Conservation (phyloP, 2,329 filamentous ascomycete species). For the Fusarium virguliforme region DNA sequence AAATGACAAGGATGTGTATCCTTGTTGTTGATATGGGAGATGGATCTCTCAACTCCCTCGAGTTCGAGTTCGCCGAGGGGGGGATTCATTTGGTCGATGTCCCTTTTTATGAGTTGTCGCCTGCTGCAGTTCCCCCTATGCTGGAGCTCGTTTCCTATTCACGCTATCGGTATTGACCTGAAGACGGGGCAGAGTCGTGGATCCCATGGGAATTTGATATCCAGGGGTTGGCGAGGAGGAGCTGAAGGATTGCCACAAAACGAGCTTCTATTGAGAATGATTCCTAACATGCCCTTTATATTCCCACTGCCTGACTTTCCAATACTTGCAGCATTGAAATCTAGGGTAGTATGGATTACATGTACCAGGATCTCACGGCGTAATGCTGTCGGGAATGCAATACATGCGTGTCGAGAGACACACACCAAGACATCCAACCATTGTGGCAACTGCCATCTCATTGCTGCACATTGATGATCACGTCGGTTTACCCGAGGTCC, state of each 20-base stretch:
- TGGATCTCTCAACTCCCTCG: constrained; percentile 7
- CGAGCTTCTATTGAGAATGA: not conserved
- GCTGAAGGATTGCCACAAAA: not conserved
- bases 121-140: not conserved
- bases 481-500: not conserved
- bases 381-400: constrained; percentile 8
- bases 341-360: not conserved
- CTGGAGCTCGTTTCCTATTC: not conserved
- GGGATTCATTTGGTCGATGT: not conserved
- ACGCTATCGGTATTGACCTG: not conserved
- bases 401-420: not conserved
- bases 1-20: constrained; percentile 2
- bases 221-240: constrained; percentile 2
- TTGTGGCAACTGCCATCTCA: not conserved
- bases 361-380: not conserved
- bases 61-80: constrained; percentile 1
- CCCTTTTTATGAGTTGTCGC: constrained; percentile 2
- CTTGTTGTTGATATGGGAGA: not conserved
- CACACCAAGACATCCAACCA: not conserved
- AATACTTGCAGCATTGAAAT: not conserved
- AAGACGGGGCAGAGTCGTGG: not conserved
- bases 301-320: not conserved
- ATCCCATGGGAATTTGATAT: not conserved
- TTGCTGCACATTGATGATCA: not conserved
- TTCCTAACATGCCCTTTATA: not conserved